phyloP scores from a whole-genome alignment of 1,139 yeast species.

The Pichia sp. region DNA sequence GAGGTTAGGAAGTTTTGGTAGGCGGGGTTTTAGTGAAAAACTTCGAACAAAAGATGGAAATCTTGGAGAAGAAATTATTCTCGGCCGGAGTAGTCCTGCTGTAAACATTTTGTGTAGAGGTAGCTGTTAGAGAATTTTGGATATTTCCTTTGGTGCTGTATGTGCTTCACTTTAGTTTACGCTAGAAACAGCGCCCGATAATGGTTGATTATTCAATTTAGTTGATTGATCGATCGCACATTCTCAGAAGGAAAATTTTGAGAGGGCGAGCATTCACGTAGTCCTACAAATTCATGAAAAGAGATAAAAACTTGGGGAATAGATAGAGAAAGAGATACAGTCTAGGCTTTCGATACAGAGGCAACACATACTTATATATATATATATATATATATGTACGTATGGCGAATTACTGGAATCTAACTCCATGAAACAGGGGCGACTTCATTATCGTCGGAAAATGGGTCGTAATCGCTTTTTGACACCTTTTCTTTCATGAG shows the following conservation, averaged over 20 bases:
- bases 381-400: no score
- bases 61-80: neutral
- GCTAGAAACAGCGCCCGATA: no score
- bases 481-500: neutral
- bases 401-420: neutral
- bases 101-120: conserved; percentile 2
- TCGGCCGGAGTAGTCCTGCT: conserved; percentile 10
- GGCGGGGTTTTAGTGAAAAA: conserved; percentile 18
- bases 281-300: neutral
- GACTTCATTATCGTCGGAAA: conserved; percentile 21
- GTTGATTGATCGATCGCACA: no score
- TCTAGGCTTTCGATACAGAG: no score
- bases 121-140: no score
- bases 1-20: conserved; percentile 19
- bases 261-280: neutral
- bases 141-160: no score
- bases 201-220: no score
- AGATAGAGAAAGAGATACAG: neutral
- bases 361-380: no score
- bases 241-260: no score
- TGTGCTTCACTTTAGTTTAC: no score
- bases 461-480: conserved; percentile 18
- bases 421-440: conserved; percentile 17
- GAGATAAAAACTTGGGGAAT: neutral
- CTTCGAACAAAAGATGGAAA: conserved; percentile 4